A percentile compares a stretch with the other conserved stretches of the same genome.
Evolutionary conservation across 495 filamentous ascomycete genomes (phyloP).

Genomic region (Chaetomium fimeti): DNA sequence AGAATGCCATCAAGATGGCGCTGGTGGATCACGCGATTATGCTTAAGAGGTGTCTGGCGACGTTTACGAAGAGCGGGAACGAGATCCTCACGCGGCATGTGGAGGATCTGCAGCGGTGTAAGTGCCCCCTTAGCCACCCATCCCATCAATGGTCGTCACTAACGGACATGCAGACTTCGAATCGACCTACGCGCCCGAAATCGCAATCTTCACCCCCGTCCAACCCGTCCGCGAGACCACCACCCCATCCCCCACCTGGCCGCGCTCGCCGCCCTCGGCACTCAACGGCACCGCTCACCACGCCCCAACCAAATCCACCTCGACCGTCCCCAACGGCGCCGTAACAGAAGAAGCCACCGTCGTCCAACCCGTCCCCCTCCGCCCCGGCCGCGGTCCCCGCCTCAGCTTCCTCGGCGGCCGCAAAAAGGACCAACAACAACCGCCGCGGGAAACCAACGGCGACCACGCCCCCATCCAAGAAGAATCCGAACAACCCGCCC

Average conservation of each 20-base stretch:
- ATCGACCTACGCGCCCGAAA: slow-evolving; percentile 60
- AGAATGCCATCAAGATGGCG: slow-evolving; percentile 80
- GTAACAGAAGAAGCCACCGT: slow-evolving; percentile 42
- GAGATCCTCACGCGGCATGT: slow-evolving; percentile 43
- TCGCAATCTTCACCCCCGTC: slow-evolving; percentile 53
- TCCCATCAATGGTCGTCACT: slow-evolving; percentile 15
- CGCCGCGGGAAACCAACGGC: slow-evolving; percentile 14
- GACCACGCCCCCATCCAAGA: slow-evolving; percentile 1
- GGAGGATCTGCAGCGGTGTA: slow-evolving; percentile 52
- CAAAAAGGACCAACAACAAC: slow-evolving; percentile 36
- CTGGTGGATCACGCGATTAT: slow-evolving; percentile 85
- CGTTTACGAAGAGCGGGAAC: slow-evolving; percentile 62
- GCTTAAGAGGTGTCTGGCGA: slow-evolving; percentile 76
- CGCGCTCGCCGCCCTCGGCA: slow-evolving; percentile 38
- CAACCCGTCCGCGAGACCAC: slow-evolving; percentile 35
- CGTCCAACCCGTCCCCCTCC: slow-evolving; percentile 41
- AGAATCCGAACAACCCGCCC: background rate
- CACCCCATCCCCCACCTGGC: slow-evolving; percentile 46
- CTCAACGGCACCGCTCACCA: slow-evolving; percentile 9
- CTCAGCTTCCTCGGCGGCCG: slow-evolving; percentile 51
- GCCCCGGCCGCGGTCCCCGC: slow-evolving; percentile 45
- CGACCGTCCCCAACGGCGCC: slow-evolving; percentile 36
- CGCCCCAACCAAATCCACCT: slow-evolving; percentile 20
- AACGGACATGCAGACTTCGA: slow-evolving; percentile 52
- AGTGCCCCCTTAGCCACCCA: slow-evolving; percentile 29